Conservation (phyloP, 352 stramenopile species). For the Phytopythium oedochilum region DNA sequence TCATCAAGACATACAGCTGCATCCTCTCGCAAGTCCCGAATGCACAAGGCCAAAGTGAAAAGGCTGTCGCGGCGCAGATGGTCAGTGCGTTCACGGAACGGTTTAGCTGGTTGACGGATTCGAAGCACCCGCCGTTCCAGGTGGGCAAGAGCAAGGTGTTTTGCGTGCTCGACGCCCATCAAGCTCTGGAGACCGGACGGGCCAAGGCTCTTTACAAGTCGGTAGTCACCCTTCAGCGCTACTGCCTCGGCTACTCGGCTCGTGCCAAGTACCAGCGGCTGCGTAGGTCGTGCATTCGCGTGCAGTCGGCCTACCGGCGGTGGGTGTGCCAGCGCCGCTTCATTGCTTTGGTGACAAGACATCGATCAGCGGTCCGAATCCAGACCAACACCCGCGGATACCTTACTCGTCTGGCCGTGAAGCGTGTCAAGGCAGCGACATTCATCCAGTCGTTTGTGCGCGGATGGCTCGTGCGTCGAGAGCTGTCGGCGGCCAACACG, state of each 20-base stretch:
- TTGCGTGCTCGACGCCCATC: conserved; percentile 59
- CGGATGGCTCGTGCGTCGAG: conserved; percentile 74
- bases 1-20: conserved; percentile 83
- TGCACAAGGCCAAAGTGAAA: conserved; percentile 33
- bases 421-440: conserved; percentile 36
- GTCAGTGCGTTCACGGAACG: conserved; percentile 31
- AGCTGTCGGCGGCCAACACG: conserved; percentile 66
- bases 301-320: conserved; percentile 56
- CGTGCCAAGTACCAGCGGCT: conserved; percentile 42
- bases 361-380: conserved; percentile 43
- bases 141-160: conserved; percentile 85
- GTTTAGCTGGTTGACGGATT: conserved; percentile 28
- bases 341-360: conserved; percentile 23
- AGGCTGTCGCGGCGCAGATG: conserved; percentile 45
- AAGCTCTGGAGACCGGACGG: conserved; percentile 54
- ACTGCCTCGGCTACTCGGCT: conserved; percentile 58
- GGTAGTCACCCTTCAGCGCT: conserved; percentile 69
- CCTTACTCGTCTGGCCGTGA: conserved; percentile 33
- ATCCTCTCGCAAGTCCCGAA: conserved; percentile 48
- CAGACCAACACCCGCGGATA: conserved; percentile 48
- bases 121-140: conserved; percentile 62
- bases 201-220: conserved; percentile 66
- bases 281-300: conserved; percentile 36
- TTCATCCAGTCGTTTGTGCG: conserved; percentile 78
- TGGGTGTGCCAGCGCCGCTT: conserved; percentile 42